Percentiles rank a stretch among this genome's conserved stretches.
These are phyloP conservation scores for Monilinia fructicola DNA, from an alignment of 2,329 filamentous ascomycete genomes.

Conservation along the genomic window DNA sequence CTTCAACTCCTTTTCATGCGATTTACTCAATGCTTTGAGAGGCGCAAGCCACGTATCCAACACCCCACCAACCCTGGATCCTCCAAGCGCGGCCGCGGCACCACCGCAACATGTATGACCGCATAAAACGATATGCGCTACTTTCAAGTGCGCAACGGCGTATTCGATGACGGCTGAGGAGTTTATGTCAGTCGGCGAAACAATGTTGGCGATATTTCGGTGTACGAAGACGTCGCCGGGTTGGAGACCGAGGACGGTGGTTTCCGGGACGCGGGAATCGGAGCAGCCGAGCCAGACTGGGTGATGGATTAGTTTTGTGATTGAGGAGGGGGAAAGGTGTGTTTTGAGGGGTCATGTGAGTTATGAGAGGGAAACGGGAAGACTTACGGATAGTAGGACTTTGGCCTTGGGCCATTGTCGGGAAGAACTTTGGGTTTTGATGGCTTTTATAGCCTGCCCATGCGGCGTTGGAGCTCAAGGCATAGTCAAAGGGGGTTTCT, in stretches of 20 bases:
- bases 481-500: conserved; percentile 51
- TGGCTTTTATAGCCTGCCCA: conserved; percentile 66
- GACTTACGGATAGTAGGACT: conserved; percentile 58
- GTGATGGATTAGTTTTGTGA: conserved; percentile 17
- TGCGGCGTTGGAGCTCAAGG: conserved; percentile 66
- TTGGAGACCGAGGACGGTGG: conserved; percentile 72
- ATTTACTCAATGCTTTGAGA: conserved; percentile 47
- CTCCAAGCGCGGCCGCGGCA: conserved; percentile 57
- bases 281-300: conserved; percentile 83
- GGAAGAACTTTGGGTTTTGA: conserved; percentile 70
- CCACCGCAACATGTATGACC: conserved; percentile 69
- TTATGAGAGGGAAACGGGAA: neutral
- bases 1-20: conserved; percentile 56
- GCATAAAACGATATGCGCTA: conserved; percentile 69
- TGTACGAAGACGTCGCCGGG: conserved; percentile 87
- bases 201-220: conserved; percentile 86
- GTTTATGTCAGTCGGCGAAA: conserved; percentile 73
- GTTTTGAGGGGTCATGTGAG: neutral
- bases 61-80: conserved; percentile 51
- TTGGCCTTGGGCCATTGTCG: conserved; percentile 65
- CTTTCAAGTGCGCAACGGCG: conserved; percentile 69
- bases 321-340: neutral
- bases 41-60: conserved; percentile 57
- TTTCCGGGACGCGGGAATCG: conserved; percentile 82
- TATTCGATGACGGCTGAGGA: conserved; percentile 76